Evolutionary conservation across 192 early-diverging fungal species (phyloP).

Genomic region (Dissophora globulifera): DNA sequence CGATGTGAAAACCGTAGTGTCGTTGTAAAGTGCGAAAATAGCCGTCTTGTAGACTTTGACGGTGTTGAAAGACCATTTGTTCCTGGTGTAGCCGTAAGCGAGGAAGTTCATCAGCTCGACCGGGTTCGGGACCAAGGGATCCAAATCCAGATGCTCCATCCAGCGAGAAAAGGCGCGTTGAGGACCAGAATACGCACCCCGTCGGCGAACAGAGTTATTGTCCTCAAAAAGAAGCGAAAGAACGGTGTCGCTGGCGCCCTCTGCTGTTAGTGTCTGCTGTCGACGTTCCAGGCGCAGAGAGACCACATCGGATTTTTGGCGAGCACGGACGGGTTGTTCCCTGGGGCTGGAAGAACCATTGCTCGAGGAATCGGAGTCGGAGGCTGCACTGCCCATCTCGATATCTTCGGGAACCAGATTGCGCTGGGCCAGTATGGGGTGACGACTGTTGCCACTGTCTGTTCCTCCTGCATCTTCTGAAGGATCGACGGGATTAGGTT

Average conservation of each 20-base stretch:
- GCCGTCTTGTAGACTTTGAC: constrained; percentile 12
- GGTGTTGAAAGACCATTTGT: constrained; percentile 6
- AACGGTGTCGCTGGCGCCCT: neutral
- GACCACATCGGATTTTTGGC: constrained; percentile 3
- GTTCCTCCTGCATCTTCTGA: constrained; percentile 7
- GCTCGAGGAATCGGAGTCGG: neutral
- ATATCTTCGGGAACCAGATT: constrained; percentile 3
- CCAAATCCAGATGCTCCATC: constrained; percentile 2
- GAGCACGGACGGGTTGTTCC: neutral
- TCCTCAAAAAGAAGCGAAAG: constrained; percentile 8
- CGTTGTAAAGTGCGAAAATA: constrained; percentile 9
- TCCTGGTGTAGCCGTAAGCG: neutral
- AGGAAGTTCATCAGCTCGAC: constrained; percentile 24
- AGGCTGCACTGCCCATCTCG: neutral
- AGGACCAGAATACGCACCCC: neutral
- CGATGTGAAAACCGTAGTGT: constrained; percentile 7
- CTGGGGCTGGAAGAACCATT: constrained; percentile 1
- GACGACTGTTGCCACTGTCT: constrained; percentile 1
- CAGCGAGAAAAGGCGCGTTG: constrained; percentile 11
- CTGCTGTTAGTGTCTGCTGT: neutral
- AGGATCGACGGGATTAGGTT: neutral
- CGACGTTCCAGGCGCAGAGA: constrained; percentile 13
- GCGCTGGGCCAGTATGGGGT: constrained; percentile 4
- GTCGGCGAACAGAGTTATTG: constrained; percentile 1
- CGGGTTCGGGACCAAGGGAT: constrained; percentile 4